Evolutionary conservation across 768 basidiomycete genomes (phyloP), one percentile per base, ranked within the genome.

Genomic region (Russula sp.): DNA sequence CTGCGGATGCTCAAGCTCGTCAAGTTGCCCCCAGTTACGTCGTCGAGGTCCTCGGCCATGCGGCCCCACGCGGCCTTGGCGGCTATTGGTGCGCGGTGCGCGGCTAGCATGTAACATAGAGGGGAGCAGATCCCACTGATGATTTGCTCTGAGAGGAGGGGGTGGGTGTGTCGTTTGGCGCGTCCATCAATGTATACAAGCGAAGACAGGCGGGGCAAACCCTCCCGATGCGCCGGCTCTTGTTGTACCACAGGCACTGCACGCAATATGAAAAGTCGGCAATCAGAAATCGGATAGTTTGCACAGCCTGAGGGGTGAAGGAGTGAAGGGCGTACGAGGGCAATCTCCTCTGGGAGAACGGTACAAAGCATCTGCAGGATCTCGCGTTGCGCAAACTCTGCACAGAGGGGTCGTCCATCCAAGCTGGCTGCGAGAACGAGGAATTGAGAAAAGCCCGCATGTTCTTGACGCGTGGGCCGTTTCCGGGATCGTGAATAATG

Each of bases 111-210:
- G 72, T 91, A 92, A 74, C 90, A 92, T 36, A 92, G 75, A 0
- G 88, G 80, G 0, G 90, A 92, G 70, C 90, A 92, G 61, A 92
- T 75, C 2, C 90, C 90, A 66, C 90, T 92, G 55, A 92, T 81
- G 59, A 80, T 75, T 67, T 90, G 89, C 71, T 92, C 90, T 22
- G 79, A 77, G 49, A 72, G 68, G 30, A 85, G 78, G 66, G 76
- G 0, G 79, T 78, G 9, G 78, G 73, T n/a, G 69, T 80, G 28
- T 84, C 80, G 3, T 81, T 80, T 1, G 91, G 77, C 1, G 77
- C 72, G 56, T 93, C 90, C 1, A 89, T 89, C 0, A 92, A 74
- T 6, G 76, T 78, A 71, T 91, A 93, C 34, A 91, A 73, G 18
- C 90, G 76, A 72, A 85, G 83, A 71, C 91, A 93, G 0, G 88